Base-by-base conservation (phyloP, 2,329 filamentous ascomycete species). In the Metarhizium rileyi region DNA sequence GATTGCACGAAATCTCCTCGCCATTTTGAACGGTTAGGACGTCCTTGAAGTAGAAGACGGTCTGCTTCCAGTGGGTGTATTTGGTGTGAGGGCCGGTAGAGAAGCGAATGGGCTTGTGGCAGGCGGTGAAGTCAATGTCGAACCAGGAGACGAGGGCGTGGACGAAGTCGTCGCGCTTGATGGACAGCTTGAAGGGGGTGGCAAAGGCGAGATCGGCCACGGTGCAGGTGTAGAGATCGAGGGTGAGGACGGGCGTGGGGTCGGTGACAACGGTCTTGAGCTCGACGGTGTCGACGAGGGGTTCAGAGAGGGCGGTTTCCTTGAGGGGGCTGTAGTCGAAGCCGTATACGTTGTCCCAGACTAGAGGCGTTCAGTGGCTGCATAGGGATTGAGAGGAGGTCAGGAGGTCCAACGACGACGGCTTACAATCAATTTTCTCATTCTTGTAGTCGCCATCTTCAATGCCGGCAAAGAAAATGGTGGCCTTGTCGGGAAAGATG, bases 31-130 rank as follows among this genome's bases (percentile, higher is more conserved):
- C 90, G 18, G 90, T 97, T 56, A 98, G 74, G 30, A 95, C 87
- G 59, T 98, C 90, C 63, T 87, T 82, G 55, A 98, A 77, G 73
- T 98, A 98, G 74, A 98, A 97, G 55, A 98, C 93, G 12, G 93
- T 98, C 76, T 98, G 93, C 76, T 98, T 98, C 93, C 93, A 98
- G 78, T 98, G 93, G 18, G 93, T 98, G 74, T 97, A 97, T 74
- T 96, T 97, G 61, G 91, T 94, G 72, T 97, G 93, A 26, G 93
- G 93, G 22, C 93, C 93, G 18, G 93, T 98, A 48, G 88, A 95
- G 78, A 98, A 98, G 64, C 84, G 82, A 65, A 98, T 90, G 28
- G 90, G 87, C 80, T 97, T 97, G 80, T 98, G 93, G 80, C 93
- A 97, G 52, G 90, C 90, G 47, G 87, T 87, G 73, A 98, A 98